Evolutionary conservation across 1,284 basidiomycete genomes (phyloP).

Genomic region (Cryptococcus hybrid): DNA sequence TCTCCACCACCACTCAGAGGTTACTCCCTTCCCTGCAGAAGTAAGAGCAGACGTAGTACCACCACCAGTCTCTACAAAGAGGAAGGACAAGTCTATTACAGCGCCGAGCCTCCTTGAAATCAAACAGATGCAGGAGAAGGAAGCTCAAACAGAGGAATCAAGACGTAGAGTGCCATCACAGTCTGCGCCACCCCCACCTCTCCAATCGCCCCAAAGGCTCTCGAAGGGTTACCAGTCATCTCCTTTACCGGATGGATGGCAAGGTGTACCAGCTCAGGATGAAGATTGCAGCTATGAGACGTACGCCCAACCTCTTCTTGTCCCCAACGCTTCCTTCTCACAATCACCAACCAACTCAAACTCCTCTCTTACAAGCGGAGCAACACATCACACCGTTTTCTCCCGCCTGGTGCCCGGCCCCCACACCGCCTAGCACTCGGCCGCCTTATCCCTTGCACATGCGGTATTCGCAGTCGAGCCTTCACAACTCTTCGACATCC

Average conservation of each 20-base stretch:
- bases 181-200: neutral
- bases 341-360: neutral
- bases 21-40: neutral
- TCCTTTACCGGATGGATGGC: constrained; percentile 19
- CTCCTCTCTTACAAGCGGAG: constrained; percentile 10
- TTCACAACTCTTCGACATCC: constrained; percentile 6
- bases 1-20: neutral
- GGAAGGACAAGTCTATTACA: constrained; percentile 7
- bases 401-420: constrained; percentile 39
- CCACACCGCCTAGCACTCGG: constrained; percentile 26
- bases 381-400: constrained; percentile 22
- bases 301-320: constrained; percentile 8
- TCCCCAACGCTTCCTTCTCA: constrained; percentile 9
- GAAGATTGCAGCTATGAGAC: neutral
- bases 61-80: neutral
- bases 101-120: constrained; percentile 25
- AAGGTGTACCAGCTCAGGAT: constrained; percentile 7
- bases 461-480: constrained; percentile 22
- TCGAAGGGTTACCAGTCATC: constrained; percentile 9
- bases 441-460: constrained; percentile 15
- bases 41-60: neutral
- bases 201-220: constrained; percentile 2
- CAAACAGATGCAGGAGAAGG: constrained; percentile 17
- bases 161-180: constrained; percentile 6
- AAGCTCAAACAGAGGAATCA: constrained; percentile 2